Percentiles rank a stretch among this genome's conserved stretches.
Evolutionary conservation across 2,329 filamentous ascomycete species (phyloP).

Genomic region (Madurella fahalii): DNA sequence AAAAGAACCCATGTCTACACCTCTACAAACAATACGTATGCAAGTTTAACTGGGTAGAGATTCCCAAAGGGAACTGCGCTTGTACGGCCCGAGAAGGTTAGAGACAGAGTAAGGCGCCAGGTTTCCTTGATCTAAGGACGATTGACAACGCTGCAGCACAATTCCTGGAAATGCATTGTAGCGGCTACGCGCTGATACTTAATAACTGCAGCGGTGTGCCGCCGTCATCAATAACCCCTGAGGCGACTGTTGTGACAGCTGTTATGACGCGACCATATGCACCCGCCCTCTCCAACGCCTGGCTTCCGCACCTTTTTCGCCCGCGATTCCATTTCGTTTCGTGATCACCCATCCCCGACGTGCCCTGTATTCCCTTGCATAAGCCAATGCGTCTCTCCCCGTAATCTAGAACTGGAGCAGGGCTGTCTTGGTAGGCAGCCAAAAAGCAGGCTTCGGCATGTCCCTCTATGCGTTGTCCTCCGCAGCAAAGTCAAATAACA

Average conservation of each 20-base stretch:
- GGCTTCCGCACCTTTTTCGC: background rate
- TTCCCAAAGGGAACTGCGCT: too few species aligned
- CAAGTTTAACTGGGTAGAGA: too few species aligned
- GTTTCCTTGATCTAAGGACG: background rate
- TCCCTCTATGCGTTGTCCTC: background rate
- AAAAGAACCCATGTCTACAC: too few species aligned
- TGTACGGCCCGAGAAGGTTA: too few species aligned
- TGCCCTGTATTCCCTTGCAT: background rate
- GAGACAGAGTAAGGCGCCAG: too few species aligned
- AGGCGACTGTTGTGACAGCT: background rate
- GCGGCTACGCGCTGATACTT: background rate
- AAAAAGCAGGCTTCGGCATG: too few species aligned
- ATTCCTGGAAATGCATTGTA: background rate
- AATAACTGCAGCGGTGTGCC: background rate
- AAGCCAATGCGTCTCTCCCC: background rate
- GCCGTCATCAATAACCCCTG: background rate
- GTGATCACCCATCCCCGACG: background rate
- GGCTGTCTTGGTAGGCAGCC: too few species aligned
- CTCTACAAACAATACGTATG: too few species aligned
- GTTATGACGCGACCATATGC: background rate
- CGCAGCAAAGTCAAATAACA: too few species aligned
- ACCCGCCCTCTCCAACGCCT: constrained; percentile 3
- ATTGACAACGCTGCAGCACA: background rate
- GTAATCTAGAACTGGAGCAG: background rate
- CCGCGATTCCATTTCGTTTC: background rate